Evolutionary conservation across 805 yeast species (phyloP).

Genomic region (Clavispora vitiphila): DNA sequence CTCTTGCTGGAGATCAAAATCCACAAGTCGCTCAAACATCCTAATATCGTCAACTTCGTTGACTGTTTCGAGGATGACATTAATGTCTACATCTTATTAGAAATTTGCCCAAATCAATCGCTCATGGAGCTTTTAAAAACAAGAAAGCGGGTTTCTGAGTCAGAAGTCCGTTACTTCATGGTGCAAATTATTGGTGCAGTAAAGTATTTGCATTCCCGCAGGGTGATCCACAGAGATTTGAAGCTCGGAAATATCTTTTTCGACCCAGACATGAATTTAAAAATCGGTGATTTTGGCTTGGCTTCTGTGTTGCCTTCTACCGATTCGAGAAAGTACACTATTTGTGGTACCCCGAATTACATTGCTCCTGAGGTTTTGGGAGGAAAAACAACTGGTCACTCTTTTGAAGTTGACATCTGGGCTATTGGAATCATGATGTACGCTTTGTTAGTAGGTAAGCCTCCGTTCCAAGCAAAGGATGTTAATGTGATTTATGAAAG

Average conservation of each 20-base stretch:
- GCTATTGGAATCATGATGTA: conserved; percentile 95
- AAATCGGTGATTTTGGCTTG: conserved; percentile 96
- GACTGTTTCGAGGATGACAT: conserved; percentile 97
- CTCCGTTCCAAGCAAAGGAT: conserved; percentile 96
- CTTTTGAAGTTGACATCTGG: conserved; percentile 96
- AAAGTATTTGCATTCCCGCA: conserved; percentile 82
- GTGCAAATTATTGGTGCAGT: conserved; percentile 94
- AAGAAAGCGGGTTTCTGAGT: conserved; percentile 81
- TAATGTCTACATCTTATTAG: conserved; percentile 88
- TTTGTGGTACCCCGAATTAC: conserved; percentile 98
- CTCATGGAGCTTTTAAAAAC: conserved; percentile 86
- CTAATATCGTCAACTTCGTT: conserved; percentile 85
- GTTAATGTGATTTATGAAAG: conserved; percentile 89
- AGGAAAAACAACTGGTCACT: conserved; percentile 83
- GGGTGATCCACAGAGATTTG: conserved; percentile 93
- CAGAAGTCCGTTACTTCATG: conserved; percentile 86
- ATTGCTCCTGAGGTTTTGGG: conserved; percentile 97
- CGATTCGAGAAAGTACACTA: conserved; percentile 78
- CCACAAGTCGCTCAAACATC: conserved; percentile 84
- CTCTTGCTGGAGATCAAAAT: conserved; percentile 91
- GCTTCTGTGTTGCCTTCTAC: conserved; percentile 83
- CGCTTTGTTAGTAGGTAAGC: conserved; percentile 88
- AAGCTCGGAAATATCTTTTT: conserved; percentile 94
- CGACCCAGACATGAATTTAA: conserved; percentile 89
- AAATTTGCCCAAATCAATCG: conserved; percentile 92